These are phyloP conservation scores for Beauveria medogensis DNA, from an alignment of 2,329 filamentous ascomycete species.

Conservation along the genomic window DNA sequence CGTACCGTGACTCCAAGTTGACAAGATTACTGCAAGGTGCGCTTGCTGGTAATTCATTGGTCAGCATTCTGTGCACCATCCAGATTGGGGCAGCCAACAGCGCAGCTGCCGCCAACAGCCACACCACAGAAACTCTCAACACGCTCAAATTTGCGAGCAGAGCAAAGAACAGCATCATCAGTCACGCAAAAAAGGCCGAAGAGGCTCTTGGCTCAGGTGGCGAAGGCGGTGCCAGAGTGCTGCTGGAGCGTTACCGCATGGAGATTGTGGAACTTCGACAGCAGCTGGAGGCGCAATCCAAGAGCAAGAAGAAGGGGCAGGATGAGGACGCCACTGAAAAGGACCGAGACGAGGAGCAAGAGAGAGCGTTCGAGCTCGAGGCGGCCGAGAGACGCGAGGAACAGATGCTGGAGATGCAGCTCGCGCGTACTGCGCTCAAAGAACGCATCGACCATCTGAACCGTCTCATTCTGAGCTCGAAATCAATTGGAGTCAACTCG, in stretches of 20 bases:
- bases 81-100: conserved; percentile 75
- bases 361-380: conserved; percentile 67
- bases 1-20: conserved; percentile 95
- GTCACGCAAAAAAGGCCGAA: conserved; percentile 89
- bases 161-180: conserved; percentile 96
- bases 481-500: conserved; percentile 86
- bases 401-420: conserved; percentile 97
- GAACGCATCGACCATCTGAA: conserved; percentile 97
- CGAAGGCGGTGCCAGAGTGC: conserved; percentile 78
- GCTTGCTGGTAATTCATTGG: conserved; percentile 83
- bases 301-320: conserved; percentile 53
- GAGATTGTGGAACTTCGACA: conserved; percentile 77
- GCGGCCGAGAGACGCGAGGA: conserved; percentile 84
- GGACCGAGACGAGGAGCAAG: conserved; percentile 58
- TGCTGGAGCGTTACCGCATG: conserved; percentile 87
- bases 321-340: conserved; percentile 41
- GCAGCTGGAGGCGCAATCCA: conserved; percentile 78
- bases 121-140: conserved; percentile 84
- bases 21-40: conserved; percentile 88
- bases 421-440: conserved; percentile 89
- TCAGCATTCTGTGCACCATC: conserved; percentile 96
- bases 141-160: conserved; percentile 94
- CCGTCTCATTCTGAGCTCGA: conserved; percentile 87
- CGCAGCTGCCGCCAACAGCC: conserved; percentile 60
- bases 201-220: conserved; percentile 73